Evolutionary conservation across 2,329 filamentous ascomycete species (phyloP), one percentile per base, ranked within the genome.

Genomic region (Xylaria sp.): DNA sequence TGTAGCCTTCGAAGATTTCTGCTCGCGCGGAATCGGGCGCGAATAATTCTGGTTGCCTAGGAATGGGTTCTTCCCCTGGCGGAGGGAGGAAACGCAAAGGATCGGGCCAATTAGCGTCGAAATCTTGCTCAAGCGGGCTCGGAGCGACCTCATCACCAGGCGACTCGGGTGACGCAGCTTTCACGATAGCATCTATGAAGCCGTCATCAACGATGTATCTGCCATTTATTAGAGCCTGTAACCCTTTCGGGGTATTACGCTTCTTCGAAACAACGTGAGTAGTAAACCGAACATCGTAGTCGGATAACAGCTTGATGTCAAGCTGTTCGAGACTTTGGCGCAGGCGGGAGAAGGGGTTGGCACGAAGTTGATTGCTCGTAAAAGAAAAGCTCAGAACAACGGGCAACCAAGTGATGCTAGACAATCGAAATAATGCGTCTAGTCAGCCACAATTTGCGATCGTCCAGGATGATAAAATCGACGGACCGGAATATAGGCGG

Each of bases 211-310:
- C 94, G 51, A 98, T 90, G 74, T 90, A 89, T 79, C 88, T 91
- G 15, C 89, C 94, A 75, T 94, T 92, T 46, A 98, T 90, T 10
- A 99, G 84, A 1, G 93, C 95, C 77, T 97, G 94, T 2, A 99
- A 84, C 0, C 93, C 93, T 73, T 94, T 94, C 0, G 94, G 88
- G 0, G 94, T 95, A 79, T 98, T 99, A 57, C 96, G 88, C 81
- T 97, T 98, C 79, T 90, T 92, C 8, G 93, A 90, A 41, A 98
- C 90, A 12, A 97, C 92, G 80, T 98, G 94, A 0, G 95, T 97
- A 0, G 95, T 98, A 34, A 87, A 82, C 18, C 83, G 86, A 32
- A 86, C 82, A 28, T 92, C 82, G 79, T 94, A 98, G 3, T 94
- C 90, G 52, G 88, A 85, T 15, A 92, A 83, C 15, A 94, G 90